Percentiles rank a stretch among this genome's conserved stretches.
phyloP scores from a whole-genome alignment of 768 basidiomycete species.

The Cyathus striatus region DNA sequence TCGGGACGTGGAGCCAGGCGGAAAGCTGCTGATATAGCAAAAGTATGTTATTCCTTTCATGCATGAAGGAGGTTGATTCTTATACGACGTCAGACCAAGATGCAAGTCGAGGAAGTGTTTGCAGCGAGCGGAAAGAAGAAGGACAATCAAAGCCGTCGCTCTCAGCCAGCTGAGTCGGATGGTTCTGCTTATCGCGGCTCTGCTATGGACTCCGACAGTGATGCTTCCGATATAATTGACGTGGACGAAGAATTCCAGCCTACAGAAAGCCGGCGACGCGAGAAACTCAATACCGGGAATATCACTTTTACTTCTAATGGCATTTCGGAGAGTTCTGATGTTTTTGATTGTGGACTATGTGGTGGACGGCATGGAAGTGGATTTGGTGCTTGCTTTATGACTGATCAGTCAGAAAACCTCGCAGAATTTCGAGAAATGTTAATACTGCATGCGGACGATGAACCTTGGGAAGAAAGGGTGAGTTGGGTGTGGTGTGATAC shows the following conservation, averaged over 20 bases:
- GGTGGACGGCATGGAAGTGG: slow-evolving; percentile 43
- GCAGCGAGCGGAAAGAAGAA: not conserved
- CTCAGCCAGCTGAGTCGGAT: slow-evolving; percentile 17
- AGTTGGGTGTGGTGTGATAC: slow-evolving; percentile 9
- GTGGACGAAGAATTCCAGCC: slow-evolving; percentile 12
- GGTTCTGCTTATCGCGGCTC: slow-evolving; percentile 28
- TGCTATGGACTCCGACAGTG: slow-evolving; percentile 18
- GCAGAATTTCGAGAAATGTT: slow-evolving; percentile 67
- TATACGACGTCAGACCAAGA: slow-evolving; percentile 5
- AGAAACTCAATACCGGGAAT: too few species aligned
- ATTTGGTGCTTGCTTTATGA: slow-evolving; percentile 54
- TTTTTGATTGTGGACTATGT: slow-evolving; percentile 57
- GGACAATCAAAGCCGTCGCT: slow-evolving; percentile 11
- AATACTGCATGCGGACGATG: slow-evolving; percentile 57
- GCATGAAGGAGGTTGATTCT: too few species aligned
- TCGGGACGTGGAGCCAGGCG: slow-evolving; percentile 76
- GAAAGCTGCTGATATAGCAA: slow-evolving; percentile 61
- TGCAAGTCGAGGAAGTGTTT: slow-evolving; percentile 1
- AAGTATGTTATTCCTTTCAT: too few species aligned
- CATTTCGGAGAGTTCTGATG: slow-evolving; percentile 11
- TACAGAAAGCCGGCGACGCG: too few species aligned
- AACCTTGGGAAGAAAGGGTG: slow-evolving; percentile 63
- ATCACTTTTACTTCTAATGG: too few species aligned
- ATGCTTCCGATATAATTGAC: slow-evolving; percentile 11
- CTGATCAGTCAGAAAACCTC: slow-evolving; percentile 57